Base-by-base conservation (phyloP, 371 early-diverging fungal species). In the Haplosporangium sp. region DNA sequence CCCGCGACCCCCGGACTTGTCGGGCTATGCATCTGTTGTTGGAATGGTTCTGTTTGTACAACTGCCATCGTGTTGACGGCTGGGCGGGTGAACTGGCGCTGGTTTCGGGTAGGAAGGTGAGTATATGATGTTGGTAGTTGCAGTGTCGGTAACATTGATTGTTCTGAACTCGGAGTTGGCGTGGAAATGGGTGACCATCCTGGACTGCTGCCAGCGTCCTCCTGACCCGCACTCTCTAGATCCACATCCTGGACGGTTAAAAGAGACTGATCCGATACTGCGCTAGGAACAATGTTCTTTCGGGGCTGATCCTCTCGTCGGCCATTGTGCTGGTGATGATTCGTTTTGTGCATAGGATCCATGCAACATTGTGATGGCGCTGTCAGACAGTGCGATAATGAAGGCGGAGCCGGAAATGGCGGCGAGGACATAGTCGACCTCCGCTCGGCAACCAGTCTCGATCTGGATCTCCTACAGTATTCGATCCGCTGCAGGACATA, bases 211-310 rank as follows among this genome's bases (percentile, higher is more conserved):
- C 64, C 67, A 40, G 69, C 69, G 10, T 38, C 45, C 29, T 60
- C 62, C 10, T 29, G 20, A 5, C 53, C 62, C 10, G 37, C 46
- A 21, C 48, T 43, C 40, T 70, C 70, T 7, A 69, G 43, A 42
- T 54, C 69, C 2, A 70, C 55, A 59, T 75, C 76, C 56, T 70
- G 76, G 20, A 54, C 67, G 7, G 70, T 75, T 52, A 70, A 45
- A 1, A 70, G 47, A 0, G 62, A 64, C 38, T 66, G 76, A 40
- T 69, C 76, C 29, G 70, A 69, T 1, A 68, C 69, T 21, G 74
- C 68, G 21, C 20, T 64, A 9, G 68, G 69, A 36, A 68, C 68
- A 52, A 64, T 64, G 42, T 45, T 62, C 23, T 29, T 29, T 29
- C 29, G 29, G 29, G 4, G 29, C 29, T 29, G 29, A 29, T 29